These are phyloP conservation scores for Pseudogymnoascus destructans DNA, from an alignment of 2,329 filamentous ascomycete species.

Conservation along the genomic window DNA sequence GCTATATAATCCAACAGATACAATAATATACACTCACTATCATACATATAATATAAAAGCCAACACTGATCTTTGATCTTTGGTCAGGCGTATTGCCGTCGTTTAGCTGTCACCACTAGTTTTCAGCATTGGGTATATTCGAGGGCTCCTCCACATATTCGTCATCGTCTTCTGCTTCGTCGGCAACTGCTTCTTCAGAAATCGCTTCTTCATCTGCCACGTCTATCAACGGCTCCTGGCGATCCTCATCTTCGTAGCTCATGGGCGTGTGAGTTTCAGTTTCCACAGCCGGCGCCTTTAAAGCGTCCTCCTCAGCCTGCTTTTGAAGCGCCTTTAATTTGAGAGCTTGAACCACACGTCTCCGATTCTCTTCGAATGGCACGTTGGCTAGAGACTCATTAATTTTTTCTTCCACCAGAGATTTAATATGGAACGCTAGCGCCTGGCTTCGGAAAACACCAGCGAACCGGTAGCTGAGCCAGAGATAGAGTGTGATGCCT, in stretches of 20 bases:
- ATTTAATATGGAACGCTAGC: constrained; percentile 68
- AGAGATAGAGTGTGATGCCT: constrained; percentile 72
- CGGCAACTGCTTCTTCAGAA: neutral
- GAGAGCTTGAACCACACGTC: neutral
- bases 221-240: constrained; percentile 2
- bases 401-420: constrained; percentile 64
- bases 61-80: neutral
- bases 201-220: neutral
- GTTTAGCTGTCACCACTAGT: neutral
- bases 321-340: neutral
- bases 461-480: constrained; percentile 81
- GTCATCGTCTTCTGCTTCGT: constrained; percentile 2
- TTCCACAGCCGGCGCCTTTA: neutral
- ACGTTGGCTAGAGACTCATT: constrained; percentile 17
- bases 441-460: constrained; percentile 65
- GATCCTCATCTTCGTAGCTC: constrained; percentile 4
- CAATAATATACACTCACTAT: constrained; percentile 5
- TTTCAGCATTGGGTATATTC: neutral
- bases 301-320: neutral
- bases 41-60: neutral
- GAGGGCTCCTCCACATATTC: neutral
- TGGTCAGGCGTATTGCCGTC: neutral
- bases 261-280: neutral
- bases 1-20: neutral
- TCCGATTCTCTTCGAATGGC: constrained; percentile 1